Conservation (phyloP, 2,329 filamentous ascomycete species). For the Aspergillus awamori region DNA sequence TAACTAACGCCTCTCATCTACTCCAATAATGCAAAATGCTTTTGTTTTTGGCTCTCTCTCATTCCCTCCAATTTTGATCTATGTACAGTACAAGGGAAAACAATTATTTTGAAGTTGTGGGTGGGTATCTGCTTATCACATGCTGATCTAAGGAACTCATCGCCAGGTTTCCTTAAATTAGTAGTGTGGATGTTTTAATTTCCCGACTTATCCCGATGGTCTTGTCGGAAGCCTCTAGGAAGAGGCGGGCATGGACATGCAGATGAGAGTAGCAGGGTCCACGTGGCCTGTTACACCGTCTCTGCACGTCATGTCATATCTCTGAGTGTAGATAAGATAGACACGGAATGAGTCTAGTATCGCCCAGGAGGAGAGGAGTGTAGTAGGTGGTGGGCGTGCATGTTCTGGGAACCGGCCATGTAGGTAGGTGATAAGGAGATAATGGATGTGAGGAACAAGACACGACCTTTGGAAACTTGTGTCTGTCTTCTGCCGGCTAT, state of each 20-base stretch:
- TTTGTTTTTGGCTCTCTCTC: not conserved
- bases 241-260: no score
- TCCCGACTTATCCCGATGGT: no score
- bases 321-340: no score
- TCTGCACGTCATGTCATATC: no score
- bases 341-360: not conserved
- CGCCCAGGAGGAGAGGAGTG: not conserved
- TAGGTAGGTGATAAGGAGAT: no score
- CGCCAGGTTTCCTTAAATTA: no score
- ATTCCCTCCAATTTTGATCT: not conserved
- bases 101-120: not conserved
- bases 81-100: not conserved
- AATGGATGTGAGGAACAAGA: not conserved
- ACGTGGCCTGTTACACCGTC: no score
- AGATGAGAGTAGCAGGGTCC: no score
- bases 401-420: not conserved
- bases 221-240: no score
- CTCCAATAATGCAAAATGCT: not conserved
- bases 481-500: not conserved
- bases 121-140: constrained; percentile 1
- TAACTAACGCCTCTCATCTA: not conserved
- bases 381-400: not conserved
- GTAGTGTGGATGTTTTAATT: no score
- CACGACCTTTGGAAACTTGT: no score
- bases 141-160: not conserved